Conservation (phyloP, 352 stramenopile species). For the Globisporangium carolinianum region DNA sequence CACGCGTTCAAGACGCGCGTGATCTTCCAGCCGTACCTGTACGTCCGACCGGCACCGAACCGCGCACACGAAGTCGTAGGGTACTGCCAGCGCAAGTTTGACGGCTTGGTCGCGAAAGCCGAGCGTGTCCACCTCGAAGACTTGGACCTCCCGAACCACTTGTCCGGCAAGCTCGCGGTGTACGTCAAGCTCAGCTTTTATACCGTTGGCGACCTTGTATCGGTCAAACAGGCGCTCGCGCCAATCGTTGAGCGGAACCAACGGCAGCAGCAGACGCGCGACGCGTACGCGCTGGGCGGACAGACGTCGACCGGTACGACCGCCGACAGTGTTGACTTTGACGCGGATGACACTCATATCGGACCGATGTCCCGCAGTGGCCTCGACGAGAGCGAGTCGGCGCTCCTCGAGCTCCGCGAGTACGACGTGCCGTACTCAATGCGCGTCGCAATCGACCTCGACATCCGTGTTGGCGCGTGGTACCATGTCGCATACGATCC, state of each 20-base stretch:
- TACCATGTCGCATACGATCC: slow-evolving; percentile 90
- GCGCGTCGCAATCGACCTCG: slow-evolving; percentile 93
- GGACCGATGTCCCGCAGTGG: slow-evolving; percentile 4
- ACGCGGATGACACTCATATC: slow-evolving; percentile 13
- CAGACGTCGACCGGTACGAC: slow-evolving; percentile 38
- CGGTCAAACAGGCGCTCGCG: slow-evolving; percentile 53
- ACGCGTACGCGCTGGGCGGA: slow-evolving; percentile 51
- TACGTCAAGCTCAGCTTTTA: slow-evolving; percentile 90
- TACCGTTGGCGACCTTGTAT: slow-evolving; percentile 68
- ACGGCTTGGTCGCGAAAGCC: slow-evolving; percentile 75
- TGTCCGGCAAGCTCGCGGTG: slow-evolving; percentile 77
- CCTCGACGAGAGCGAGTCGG: slow-evolving; percentile 63
- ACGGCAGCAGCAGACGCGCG: slow-evolving; percentile 39
- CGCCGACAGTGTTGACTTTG: not conserved
- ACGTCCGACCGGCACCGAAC: slow-evolving; percentile 70
- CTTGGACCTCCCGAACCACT: slow-evolving; percentile 87
- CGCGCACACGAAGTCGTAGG: slow-evolving; percentile 65
- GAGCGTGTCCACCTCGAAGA: slow-evolving; percentile 83
- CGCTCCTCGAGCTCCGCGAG: slow-evolving; percentile 91
- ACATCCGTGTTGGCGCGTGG: slow-evolving; percentile 96
- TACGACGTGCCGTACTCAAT: slow-evolving; percentile 98
- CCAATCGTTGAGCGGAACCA: slow-evolving; percentile 66
- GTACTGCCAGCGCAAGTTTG: slow-evolving; percentile 82
- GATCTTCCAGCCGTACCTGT: slow-evolving; percentile 97
- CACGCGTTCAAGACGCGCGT: slow-evolving; percentile 95